Evolutionary conservation across 2,329 filamentous ascomycete species (phyloP), one percentile per base, ranked within the genome.

Genomic region (Berkeleyomyces rouxiae): DNA sequence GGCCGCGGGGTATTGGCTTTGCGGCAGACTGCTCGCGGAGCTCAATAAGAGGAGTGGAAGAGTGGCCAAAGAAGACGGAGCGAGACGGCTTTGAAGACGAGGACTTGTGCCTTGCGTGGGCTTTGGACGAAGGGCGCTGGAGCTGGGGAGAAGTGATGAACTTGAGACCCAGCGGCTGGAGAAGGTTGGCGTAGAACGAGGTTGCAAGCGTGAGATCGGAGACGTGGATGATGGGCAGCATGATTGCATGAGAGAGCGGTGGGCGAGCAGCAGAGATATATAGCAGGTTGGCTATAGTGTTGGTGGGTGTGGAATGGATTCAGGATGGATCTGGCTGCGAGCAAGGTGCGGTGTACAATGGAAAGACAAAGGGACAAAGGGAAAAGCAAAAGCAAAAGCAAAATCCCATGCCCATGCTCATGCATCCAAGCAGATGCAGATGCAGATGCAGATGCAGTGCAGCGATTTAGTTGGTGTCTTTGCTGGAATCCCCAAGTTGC

Each of bases 181-280:
- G 79, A 67, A 90, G 79, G 66, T 87, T 82, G 31, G 90, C 82
- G 73, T 90, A 95, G 76, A 95, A 95, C 6, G 89, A 93, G 59
- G 86, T 83, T 3, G 90, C 87, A 43, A 85, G 83, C 62, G 89
- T 82, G 61, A 95, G 82, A 72, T 91, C 85, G 65, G 84, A 85
- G 70, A 95, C 90, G 70, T 82, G 77, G 67, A 83, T 70, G 66
- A 77, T 77, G 58, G 81, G 79, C 66, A 79, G 70, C 71, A 75
- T 75, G 67, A 71, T 70, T 61, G 71, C 65, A 64, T 66, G 66
- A 63, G 61, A 64, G 11, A 55, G 33, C 13, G 61, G 31, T 40
- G 57, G 51, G 44, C 33, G 58, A 42, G 39, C 31, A 43, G 59
- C 7, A 37, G 58, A 23, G 23, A 46, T 39, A 40, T 63, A 61